Conservation (phyloP, 768 basidiomycete species). For the Crassisporium funariophilum region DNA sequence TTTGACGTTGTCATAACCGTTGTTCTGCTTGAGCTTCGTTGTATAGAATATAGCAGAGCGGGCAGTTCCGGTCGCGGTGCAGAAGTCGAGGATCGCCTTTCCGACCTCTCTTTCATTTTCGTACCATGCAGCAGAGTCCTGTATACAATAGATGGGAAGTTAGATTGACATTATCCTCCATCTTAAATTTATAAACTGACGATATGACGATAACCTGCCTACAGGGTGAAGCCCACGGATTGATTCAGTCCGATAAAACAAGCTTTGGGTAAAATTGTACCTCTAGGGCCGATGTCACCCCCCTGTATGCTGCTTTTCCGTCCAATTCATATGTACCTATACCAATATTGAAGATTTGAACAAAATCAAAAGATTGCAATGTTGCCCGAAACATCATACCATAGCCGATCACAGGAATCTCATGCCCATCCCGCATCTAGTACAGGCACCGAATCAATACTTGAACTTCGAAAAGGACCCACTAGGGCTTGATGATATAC, state of each 20-base stretch:
- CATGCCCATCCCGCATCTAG: constrained; percentile 26
- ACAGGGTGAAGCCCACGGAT: constrained; percentile 4
- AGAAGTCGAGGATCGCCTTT: constrained; percentile 58
- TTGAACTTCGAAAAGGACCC: not conserved
- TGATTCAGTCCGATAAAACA: constrained; percentile 13
- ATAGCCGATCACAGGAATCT: constrained; percentile 62
- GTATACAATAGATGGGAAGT: constrained; percentile 12
- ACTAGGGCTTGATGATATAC: not conserved
- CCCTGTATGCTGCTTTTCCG: constrained; percentile 56
- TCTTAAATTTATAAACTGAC: constrained; percentile 33
- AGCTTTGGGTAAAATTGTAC: constrained; percentile 30
- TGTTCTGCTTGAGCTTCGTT: constrained; percentile 66
- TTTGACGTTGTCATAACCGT: constrained; percentile 48
- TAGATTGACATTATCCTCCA: constrained; percentile 22
- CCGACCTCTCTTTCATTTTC: constrained; percentile 73
- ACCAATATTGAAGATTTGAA: constrained; percentile 3
- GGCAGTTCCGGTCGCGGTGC: constrained; percentile 45
- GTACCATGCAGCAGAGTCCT: constrained; percentile 56
- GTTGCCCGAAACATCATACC: constrained; percentile 33
- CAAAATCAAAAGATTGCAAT: constrained; percentile 5
- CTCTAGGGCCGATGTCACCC: constrained; percentile 64
- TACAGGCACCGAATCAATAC: not conserved
- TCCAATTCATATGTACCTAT: constrained; percentile 64
- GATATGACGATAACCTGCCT: constrained; percentile 69
- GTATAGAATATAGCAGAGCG: constrained; percentile 69